Evolutionary conservation across 2,329 filamentous ascomycete genomes (phyloP), one percentile per base, ranked within the genome.

Genomic region (Paracoccidioides lutzii): DNA sequence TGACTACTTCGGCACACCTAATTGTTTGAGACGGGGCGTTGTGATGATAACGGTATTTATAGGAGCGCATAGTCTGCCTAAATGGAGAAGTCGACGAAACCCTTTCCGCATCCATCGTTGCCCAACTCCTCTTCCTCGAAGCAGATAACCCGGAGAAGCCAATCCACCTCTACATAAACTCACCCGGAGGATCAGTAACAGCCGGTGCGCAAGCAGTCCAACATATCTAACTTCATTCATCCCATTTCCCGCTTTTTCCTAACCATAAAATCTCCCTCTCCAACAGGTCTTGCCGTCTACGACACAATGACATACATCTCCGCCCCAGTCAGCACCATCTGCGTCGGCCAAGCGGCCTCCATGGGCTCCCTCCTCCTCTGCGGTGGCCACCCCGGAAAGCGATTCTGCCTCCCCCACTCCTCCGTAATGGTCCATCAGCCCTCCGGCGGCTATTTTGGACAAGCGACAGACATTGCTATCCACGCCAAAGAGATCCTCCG

Each of bases 291-390:
- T 58, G 90, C 93, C 32, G 97, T 98, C 66, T 98, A 98, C 78
- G 93, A 98, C 70, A 98, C 93, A 10, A 97, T 98, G 91, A 84
- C 86, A 63, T 98, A 98, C 71, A 97, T 98, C 68, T 84, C 85
- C 58, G 88, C 88, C 2, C 89, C 91, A 0, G 90, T 98, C 0
- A 91, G 87, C 45, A 98, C 93, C 0, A 93, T 98, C 35, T 97
- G 93, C 66, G 81, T 98, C 45, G 93, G 93, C 6, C 88, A 94
- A 65, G 93, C 94, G 0, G 91, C 93, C 1, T 93, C 87, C 3
- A 98, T 98, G 93, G 93, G 90, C 5, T 89, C 86, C 1, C 78
- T 98, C 30, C 77, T 98, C 0, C 81, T 98, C 0, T 86, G 87
- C 50, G 93, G 91, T 49, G 93, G 94, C 22, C 82, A 88, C 57